Base-by-base conservation (phyloP, 129 eudicot species). In the Dittrichia graveolens region DNA sequence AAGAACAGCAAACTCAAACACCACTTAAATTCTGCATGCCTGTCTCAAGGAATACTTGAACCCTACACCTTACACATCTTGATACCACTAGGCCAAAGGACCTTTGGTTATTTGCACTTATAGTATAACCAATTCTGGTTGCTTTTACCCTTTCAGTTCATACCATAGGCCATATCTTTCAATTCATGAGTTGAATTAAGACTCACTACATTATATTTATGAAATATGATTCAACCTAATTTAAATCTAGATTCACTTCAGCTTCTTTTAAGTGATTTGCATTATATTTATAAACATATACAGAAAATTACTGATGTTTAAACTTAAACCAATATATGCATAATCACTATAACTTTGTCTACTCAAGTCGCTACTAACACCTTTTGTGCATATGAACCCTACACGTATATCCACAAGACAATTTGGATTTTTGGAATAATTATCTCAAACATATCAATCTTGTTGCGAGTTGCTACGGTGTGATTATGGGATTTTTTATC, bases 261-360 rank as follows among this genome's bases (percentile, higher is more conserved):
- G 3, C 14, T 58, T 58, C 31, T 7, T 71, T 19, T 18, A 42
- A 56, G 13, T 59, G 8, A 41, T 55, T 56, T 71, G 12, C 42
- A 5, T 41, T 19, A 70, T 41, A 12, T 6, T 38, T 18, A 6
- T 19, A 57, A 41, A 18, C 5, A 3, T 48, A 49, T 5, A 34
- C 45, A 31, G 5, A 24, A 34, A 37, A n/a, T 9, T 18, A 48
- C 48, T 61, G 61, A 60, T 14, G 13, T 9, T 40, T 42, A 31
- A 47, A 15, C 39, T 6, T 34, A 58, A 63, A 8, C 11, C 49
- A 14, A n/a, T 57, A 44, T 70, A 41, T 49, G 49, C 47, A 8
- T 50, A 4, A 50, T 68, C 48, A 50, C 46, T 50, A 49, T 40
- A 37, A 68, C 8, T 14, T 68, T 68, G 47, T 39, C 72, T 13